Conservation (phyloP, 1,284 basidiomycete species). For the Fistulina hepatica region DNA sequence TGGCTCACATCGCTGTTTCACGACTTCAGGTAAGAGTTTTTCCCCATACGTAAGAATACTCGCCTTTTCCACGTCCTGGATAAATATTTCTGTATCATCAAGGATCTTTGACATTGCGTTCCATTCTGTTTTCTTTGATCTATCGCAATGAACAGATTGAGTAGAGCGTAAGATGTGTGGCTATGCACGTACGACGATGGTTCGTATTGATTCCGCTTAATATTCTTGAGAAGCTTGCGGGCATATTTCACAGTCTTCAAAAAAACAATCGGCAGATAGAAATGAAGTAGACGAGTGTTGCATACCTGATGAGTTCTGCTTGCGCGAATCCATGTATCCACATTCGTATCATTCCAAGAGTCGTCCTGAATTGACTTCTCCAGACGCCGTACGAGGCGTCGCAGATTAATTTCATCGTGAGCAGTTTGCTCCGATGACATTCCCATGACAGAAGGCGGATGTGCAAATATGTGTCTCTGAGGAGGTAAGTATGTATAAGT, state of each 20-base stretch:
- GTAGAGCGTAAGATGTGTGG: constrained; percentile 4
- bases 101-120: constrained; percentile 39
- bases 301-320: no score
- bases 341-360: constrained; percentile 34
- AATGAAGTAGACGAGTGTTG: constrained; percentile 1
- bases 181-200: constrained; percentile 31
- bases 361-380: constrained; percentile 42
- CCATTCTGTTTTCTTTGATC: constrained; percentile 28
- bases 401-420: constrained; percentile 62
- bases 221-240: constrained; percentile 42
- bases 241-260: constrained; percentile 54
- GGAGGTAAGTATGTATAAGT: no score
- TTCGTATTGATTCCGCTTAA: constrained; percentile 38
- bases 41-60: constrained; percentile 9
- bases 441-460: not conserved
- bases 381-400: constrained; percentile 47
- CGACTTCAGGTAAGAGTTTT: constrained; percentile 11
- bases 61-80: constrained; percentile 42
- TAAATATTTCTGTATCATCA: constrained; percentile 39
- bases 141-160: constrained; percentile 16
- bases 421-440: not conserved
- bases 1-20: constrained; percentile 9
- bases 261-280: constrained; percentile 1
- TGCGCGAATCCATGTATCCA: constrained; percentile 46
- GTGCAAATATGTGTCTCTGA: not conserved